Conservation (phyloP, 495 filamentous ascomycete genomes). For the Penicillium egyptiacum region DNA sequence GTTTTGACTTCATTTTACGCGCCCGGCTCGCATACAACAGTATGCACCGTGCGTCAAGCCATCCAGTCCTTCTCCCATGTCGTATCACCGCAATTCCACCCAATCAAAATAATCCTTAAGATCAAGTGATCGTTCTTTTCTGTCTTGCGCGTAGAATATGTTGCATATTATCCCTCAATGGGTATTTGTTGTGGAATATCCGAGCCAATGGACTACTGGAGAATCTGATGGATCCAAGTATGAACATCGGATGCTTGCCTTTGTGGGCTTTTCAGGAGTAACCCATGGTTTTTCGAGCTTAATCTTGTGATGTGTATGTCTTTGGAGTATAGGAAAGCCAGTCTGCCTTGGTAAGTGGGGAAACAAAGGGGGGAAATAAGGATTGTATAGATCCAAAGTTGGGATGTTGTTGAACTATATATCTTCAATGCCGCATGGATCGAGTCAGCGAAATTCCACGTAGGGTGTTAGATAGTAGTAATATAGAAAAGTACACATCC, state of each 20-base stretch:
- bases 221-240: background rate
- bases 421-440: background rate
- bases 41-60: slow-evolving; percentile 1
- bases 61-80: background rate
- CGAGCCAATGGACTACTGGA: background rate
- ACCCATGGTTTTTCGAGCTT: background rate
- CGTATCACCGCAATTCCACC: background rate
- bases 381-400: background rate
- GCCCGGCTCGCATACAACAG: background rate
- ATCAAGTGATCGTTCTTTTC: background rate
- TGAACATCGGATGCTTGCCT: background rate
- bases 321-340: background rate
- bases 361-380: background rate
- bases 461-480: background rate
- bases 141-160: background rate
- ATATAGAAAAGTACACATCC: background rate
- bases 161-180: background rate
- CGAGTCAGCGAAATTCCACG: background rate
- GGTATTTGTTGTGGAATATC: background rate
- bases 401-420: background rate
- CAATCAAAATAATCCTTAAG: background rate
- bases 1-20: slow-evolving; percentile 2
- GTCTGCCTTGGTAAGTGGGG: background rate
- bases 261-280: background rate
- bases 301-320: background rate